Evolutionary conservation across 805 yeast species (phyloP), one percentile per base, ranked within the genome.

Genomic region (Debaryomyces castellii): DNA sequence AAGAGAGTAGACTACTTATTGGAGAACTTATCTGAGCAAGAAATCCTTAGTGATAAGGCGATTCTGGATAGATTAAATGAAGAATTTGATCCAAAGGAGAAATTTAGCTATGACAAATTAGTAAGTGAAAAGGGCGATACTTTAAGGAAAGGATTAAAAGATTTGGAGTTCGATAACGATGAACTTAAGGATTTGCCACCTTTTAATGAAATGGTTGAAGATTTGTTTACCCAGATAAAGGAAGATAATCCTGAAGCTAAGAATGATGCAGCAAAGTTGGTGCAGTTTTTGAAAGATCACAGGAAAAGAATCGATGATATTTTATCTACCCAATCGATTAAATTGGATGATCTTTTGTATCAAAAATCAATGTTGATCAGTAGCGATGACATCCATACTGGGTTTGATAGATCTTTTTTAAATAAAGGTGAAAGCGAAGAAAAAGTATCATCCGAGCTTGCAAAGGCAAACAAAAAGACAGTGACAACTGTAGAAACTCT

Each of bases 161-260:
- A 71, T 51, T 66, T 72, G 51, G 45, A 43, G 12, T 71, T 71
- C 41, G 68, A 63, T 14, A 46, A 49, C 6, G 70, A 65, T 33
- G 77, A 71, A 47, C 55, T 62, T 39, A 72, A 71, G 21, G 71
- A 70, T 45, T 64, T 76, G 2, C 80, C 90, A 18, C 78, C 90
- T 2, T 91, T 88, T 60, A 87, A 85, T 60, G 97, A 90, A 58
- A 91, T 92, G 97, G 82, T 92, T 41, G 96, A 87, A 62, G 96
- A 89, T 62, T 74, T 95, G 55, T 78, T 92, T 54, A 77, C 77
- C n/a, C 96, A 89, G 61, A 73, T 91, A 51, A 78, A 74, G 39
- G 78, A 74, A 14, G 94, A 89, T 55, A 77, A 74, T 17, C 69
- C 71, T 22, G 78, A 79, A 42, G 77, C 78, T 3, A 67, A 69